Percentiles rank a stretch among this genome's conserved stretches.
These are phyloP conservation scores for Inga oerstediana DNA, from an alignment of 306 rosid species.

Conservation along the genomic window DNA sequence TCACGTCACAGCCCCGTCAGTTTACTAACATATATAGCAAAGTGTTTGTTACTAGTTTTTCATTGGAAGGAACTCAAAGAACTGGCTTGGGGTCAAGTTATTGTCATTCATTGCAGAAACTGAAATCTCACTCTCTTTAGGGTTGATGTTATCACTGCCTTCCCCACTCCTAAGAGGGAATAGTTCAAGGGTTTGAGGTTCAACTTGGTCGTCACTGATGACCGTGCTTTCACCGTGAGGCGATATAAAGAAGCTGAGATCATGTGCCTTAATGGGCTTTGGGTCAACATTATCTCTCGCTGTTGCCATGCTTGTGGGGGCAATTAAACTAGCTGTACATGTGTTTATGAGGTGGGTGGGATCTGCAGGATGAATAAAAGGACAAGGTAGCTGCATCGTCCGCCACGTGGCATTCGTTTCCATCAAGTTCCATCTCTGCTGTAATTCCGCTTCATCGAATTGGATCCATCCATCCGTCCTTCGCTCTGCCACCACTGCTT, in stretches of 20 bases:
- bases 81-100: constrained; percentile 52
- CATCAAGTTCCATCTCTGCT: constrained; percentile 59
- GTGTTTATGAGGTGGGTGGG: constrained; percentile 12
- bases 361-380: constrained; percentile 35
- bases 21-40: neutral
- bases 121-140: constrained; percentile 50
- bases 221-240: constrained; percentile 36
- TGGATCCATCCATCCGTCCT: constrained; percentile 79
- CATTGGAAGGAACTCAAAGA: constrained; percentile 79
- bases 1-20: neutral
- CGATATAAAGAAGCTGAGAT: constrained; percentile 57
- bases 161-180: constrained; percentile 65
- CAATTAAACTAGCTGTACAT: constrained; percentile 19
- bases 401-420: constrained; percentile 92
- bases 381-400: constrained; percentile 68
- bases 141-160: constrained; percentile 31
- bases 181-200: constrained; percentile 83
- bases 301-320: constrained; percentile 28
- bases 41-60: constrained; percentile 44
- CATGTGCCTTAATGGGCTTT: constrained; percentile 53
- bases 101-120: constrained; percentile 49
- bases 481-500: constrained; percentile 46
- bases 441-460: constrained; percentile 68
- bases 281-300: constrained; percentile 48
- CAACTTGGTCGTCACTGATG: neutral